Evolutionary conservation across 305 asterid genomes (phyloP), one percentile per base, ranked within the genome.

Genomic region (Fraxinus platypoda): DNA sequence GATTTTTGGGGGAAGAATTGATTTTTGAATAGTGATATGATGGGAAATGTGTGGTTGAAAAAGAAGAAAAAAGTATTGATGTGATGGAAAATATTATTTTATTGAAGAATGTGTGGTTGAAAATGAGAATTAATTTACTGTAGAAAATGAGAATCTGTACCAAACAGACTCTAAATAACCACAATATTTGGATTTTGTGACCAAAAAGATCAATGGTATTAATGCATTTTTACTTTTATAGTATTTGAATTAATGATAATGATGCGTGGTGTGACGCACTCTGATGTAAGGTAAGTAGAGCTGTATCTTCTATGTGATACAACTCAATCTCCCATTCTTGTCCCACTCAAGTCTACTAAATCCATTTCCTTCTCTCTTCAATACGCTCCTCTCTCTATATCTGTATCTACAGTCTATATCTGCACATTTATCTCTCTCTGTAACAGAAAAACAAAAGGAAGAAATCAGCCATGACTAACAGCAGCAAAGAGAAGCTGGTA

Each of bases 401-500:
- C 23, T 70, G 37, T 28, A 19, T 21, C 26, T 8, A 59, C 26
- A 0, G 30, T 52, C 25, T 17, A 17, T 52, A 64, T 9, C 19
- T 26, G 74, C 28, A 66, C 31, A 3, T 26, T 11, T 23, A 9
- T 9, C 33, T 59, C 33, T 66, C n/a, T 64, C 73, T 26, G 34
- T 66, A 12, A 26, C 37, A 28, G 21, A 26, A 31, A 66, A 28
- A 15, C 19, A 0, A 33, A 11, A 30, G 46, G 31, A 8, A 31
- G 13, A 57, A 77, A 54, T 4, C 73, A 28, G 21, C 41, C 72
- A 62, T 62, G 72, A 57, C 3, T 12, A 66, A 23, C 5, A 26
- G 34, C 74, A 66, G 74, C 33, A 66, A 28, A 33, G 74, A 30
- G 88, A 87, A 87, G 84, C 84, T 89, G 82, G 87, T 87, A 6